Conservation (phyloP, 2,329 filamentous ascomycete genomes). For the Cladophialophora chaetospira region DNA sequence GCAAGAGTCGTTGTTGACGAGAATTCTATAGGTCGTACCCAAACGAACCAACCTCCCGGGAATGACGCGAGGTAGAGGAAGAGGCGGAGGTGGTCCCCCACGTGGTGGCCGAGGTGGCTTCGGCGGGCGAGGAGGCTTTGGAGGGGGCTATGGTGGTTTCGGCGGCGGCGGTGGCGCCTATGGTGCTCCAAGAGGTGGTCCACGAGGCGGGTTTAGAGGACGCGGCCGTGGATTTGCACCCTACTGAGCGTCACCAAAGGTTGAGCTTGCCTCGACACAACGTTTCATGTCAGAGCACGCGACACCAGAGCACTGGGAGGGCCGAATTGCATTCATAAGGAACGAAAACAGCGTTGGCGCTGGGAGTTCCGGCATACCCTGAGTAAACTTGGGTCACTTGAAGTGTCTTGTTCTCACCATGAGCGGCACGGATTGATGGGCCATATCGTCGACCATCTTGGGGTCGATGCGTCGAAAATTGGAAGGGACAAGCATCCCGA, state of each 20-base stretch:
- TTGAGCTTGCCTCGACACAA: conserved; percentile 6
- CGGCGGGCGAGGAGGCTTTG: conserved; percentile 60
- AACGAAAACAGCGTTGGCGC: neutral
- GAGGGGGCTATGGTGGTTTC: conserved; percentile 41
- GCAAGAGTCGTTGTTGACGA: conserved; percentile 26
- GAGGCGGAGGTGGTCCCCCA: conserved; percentile 45
- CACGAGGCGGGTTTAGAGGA: conserved; percentile 37
- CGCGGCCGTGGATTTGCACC: conserved; percentile 58
- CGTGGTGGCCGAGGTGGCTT: conserved; percentile 62
- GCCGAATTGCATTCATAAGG: neutral
- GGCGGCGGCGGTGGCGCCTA: conserved; percentile 44
- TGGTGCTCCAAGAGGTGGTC: conserved; percentile 28
- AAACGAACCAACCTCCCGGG: conserved; percentile 97
- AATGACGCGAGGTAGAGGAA: conserved; percentile 73
- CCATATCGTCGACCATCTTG: neutral
- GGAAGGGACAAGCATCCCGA: neutral
- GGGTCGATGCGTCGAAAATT: neutral
- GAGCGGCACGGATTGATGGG: neutral
- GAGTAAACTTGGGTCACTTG: neutral
- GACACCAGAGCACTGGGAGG: conserved; percentile 5
- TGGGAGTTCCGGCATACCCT: neutral
- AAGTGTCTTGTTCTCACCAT: neutral
- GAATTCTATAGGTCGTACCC: conserved; percentile 65
- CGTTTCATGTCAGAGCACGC: conserved; percentile 6
- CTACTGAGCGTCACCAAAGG: conserved; percentile 39